A percentile compares a stretch with the other conserved stretches of the same genome.
Conservation (phyloP, 106 monocot species). For the Platanthera guangdongensis region DNA sequence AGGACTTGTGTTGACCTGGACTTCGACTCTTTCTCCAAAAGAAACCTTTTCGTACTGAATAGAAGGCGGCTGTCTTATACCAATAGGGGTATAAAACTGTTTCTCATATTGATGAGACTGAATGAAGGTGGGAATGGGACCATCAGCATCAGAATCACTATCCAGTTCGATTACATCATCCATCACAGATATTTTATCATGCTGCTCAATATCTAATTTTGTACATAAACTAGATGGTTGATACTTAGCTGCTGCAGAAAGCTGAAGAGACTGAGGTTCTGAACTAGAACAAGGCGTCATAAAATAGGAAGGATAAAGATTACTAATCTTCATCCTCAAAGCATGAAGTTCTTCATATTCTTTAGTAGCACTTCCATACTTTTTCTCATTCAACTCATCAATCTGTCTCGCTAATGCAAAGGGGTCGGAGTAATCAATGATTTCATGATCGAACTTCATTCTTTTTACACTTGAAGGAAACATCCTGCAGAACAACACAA, state of each 20-base stretch:
- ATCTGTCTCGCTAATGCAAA: constrained; percentile 7
- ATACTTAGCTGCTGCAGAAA: not conserved
- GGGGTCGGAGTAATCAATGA: constrained; percentile 5
- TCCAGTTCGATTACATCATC: constrained; percentile 1
- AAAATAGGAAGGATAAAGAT: not conserved
- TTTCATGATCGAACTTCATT: not conserved
- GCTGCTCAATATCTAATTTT: not conserved
- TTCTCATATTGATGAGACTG: constrained; percentile 4
- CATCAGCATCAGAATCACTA: constrained; percentile 11
- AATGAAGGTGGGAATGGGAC: not conserved
- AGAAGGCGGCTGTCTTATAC: constrained; percentile 6
- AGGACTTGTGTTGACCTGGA: constrained; percentile 1
- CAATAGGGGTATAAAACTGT: not conserved
- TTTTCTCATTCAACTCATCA: constrained; percentile 9
- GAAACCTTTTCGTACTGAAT: constrained; percentile 9
- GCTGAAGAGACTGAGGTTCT: constrained; percentile 1
- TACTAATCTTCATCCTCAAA: constrained; percentile 8
- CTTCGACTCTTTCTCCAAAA: constrained; percentile 4
- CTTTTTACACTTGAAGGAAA: constrained; percentile 5
- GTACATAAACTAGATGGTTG: constrained; percentile 1
- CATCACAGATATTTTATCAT: not conserved
- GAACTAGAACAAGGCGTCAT: constrained; percentile 4
- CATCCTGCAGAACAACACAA: constrained; percentile 5
- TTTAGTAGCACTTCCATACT: constrained; percentile 4
- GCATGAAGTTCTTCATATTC: constrained; percentile 9